Conservation (phyloP, 331 rosid genomes). For the Phaseolus coccineus region DNA sequence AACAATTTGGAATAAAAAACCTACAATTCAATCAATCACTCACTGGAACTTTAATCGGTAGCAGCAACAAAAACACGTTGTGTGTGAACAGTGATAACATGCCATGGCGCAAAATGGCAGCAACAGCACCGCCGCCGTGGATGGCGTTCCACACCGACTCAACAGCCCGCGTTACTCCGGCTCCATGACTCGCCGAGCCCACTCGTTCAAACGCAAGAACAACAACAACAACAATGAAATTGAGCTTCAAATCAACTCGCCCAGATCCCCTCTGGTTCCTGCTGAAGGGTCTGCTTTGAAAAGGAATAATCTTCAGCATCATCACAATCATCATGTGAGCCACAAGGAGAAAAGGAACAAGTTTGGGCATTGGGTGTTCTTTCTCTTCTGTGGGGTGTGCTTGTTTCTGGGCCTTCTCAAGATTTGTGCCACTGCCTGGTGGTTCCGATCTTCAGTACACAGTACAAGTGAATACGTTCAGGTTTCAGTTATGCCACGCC, state of each 20-base stretch:
- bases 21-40: not conserved
- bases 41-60: not conserved
- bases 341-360: slow-evolving; percentile 70
- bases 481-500: not conserved
- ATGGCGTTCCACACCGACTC: slow-evolving; percentile 85
- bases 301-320: slow-evolving; percentile 50
- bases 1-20: not conserved
- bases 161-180: slow-evolving; percentile 89
- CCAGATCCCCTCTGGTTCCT: slow-evolving; percentile 59
- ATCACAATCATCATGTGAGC: slow-evolving; percentile 47
- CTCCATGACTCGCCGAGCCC: slow-evolving; percentile 94
- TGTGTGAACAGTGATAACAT: not conserved
- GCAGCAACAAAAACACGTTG: not conserved
- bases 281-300: slow-evolving; percentile 57
- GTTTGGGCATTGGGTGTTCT: slow-evolving; percentile 87
- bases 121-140: slow-evolving; percentile 49
- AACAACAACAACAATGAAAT: slow-evolving; percentile 53
- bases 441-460: slow-evolving; percentile 74
- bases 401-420: slow-evolving; percentile 82
- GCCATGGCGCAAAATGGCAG: slow-evolving; percentile 18
- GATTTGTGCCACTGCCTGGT: slow-evolving; percentile 90
- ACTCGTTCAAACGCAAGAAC: slow-evolving; percentile 82
- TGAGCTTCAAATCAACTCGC: slow-evolving; percentile 75
- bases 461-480: slow-evolving; percentile 1
- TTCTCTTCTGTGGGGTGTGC: slow-evolving; percentile 79